Evolutionary conservation across 2,329 filamentous ascomycete genomes (phyloP).

Genomic region (Botrytis paeoniae): DNA sequence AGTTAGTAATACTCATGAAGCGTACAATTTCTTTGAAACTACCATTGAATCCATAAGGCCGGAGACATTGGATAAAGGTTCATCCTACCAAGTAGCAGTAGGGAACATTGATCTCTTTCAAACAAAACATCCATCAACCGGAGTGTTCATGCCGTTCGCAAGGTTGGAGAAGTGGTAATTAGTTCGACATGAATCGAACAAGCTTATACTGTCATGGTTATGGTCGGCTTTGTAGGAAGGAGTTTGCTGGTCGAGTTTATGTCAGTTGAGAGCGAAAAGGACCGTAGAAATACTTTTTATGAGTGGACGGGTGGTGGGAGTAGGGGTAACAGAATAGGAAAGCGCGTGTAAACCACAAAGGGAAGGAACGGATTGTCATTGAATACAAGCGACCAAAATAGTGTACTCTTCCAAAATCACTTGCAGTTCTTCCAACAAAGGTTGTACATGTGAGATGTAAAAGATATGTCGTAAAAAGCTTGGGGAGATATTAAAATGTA

Average conservation of each 20-base stretch:
- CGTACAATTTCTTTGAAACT: neutral
- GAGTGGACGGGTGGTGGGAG: neutral
- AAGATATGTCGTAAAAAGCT: neutral
- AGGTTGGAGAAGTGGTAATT: neutral
- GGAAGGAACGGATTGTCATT: neutral
- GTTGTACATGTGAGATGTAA: neutral
- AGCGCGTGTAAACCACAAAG: neutral
- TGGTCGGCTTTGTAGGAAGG: neutral
- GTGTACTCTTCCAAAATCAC: neutral
- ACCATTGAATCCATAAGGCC: neutral
- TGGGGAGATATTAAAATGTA: too few relatives aligned
- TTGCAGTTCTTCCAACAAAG: neutral
- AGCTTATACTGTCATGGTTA: neutral
- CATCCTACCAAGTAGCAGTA: neutral
- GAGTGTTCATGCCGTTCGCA: neutral
- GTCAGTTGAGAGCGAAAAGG: neutral
- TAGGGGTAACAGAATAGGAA: neutral
- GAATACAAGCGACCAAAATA: neutral
- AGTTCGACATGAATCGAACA: neutral
- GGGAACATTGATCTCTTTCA: neutral
- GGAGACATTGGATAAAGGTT: neutral
- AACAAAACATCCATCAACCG: neutral
- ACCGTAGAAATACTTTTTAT: neutral
- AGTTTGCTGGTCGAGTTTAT: neutral
- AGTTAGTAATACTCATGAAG: neutral